Conservation (phyloP, 805 yeast genomes). For the Wickerhamiella qilinensis region DNA sequence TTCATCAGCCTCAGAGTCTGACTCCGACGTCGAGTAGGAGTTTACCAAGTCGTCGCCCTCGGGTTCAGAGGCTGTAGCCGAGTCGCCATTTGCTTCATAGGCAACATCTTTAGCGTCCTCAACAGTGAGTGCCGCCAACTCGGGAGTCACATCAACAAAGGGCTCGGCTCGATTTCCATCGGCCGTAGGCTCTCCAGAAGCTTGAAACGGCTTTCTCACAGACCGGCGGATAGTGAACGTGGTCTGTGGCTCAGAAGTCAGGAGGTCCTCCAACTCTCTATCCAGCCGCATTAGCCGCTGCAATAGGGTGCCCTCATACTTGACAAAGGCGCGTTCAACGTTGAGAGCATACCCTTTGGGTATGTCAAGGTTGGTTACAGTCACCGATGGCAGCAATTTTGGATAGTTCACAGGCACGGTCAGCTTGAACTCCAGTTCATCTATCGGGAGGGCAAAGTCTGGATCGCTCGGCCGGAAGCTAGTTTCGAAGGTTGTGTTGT, state of each 20-base stretch:
- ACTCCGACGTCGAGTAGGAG: not conserved
- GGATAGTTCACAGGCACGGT: slow-evolving; percentile 44
- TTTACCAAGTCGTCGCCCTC: slow-evolving; percentile 6
- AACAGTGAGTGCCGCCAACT: not conserved
- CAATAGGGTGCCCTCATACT: slow-evolving; percentile 26
- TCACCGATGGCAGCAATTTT: slow-evolving; percentile 30
- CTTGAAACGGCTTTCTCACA: slow-evolving; percentile 1
- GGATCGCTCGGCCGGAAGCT: slow-evolving; percentile 43
- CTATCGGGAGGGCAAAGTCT: slow-evolving; percentile 53
- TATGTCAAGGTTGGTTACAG: slow-evolving; percentile 48
- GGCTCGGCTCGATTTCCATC: not conserved
- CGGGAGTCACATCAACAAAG: not conserved
- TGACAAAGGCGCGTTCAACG: slow-evolving; percentile 45
- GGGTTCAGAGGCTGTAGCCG: not conserved
- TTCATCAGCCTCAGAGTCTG: no score
- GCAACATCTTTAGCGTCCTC: not conserved
- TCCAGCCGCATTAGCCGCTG: slow-evolving; percentile 42
- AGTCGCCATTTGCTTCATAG: no score
- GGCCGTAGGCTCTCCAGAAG: not conserved
- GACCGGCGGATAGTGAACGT: slow-evolving; percentile 43
- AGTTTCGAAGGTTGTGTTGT: slow-evolving; percentile 10
- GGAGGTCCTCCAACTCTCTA: slow-evolving; percentile 38
- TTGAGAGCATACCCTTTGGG: slow-evolving; percentile 54
- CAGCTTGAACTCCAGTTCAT: slow-evolving; percentile 34
- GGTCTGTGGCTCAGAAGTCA: slow-evolving; percentile 41